Evolutionary conservation across 257 asterid species (phyloP).

Genomic region (Lycium ferocissimum): DNA sequence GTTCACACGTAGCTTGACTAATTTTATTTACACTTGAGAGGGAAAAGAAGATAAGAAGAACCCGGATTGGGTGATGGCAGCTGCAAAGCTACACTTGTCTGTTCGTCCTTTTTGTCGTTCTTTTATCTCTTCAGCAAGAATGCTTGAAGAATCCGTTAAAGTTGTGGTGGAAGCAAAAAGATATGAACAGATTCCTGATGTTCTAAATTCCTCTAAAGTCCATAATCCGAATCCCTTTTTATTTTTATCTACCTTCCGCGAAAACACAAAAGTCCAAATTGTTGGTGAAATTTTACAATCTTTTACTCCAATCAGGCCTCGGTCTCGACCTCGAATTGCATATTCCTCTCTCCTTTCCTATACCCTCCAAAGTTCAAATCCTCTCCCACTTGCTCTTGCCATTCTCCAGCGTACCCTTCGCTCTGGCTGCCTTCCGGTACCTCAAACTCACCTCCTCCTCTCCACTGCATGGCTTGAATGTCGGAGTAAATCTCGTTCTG

Average conservation of each 20-base stretch:
- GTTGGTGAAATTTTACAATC: constrained; percentile 68
- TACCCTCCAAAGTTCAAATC: constrained; percentile 57
- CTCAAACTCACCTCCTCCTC: constrained; percentile 67
- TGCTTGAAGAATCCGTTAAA: constrained; percentile 55
- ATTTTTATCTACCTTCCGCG: constrained; percentile 57
- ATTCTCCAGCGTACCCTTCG: constrained; percentile 73
- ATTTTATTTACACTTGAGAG: background rate
- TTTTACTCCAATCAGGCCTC: constrained; percentile 68
- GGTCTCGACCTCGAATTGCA: constrained; percentile 50
- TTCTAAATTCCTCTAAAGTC: constrained; percentile 47
- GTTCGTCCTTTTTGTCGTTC: constrained; percentile 24
- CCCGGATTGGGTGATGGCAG: constrained; percentile 16
- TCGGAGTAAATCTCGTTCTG: constrained; percentile 41
- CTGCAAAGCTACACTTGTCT: constrained; percentile 27
- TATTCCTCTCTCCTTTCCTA: constrained; percentile 70
- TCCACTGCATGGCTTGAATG: constrained; percentile 66
- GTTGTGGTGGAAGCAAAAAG: constrained; percentile 60
- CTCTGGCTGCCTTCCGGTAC: constrained; percentile 73
- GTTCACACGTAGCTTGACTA: background rate
- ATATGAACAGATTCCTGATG: constrained; percentile 62
- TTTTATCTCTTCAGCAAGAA: constrained; percentile 36
- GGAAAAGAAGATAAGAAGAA: background rate
- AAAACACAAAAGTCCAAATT: constrained; percentile 41
- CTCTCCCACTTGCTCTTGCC: constrained; percentile 71
- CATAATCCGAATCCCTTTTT: constrained; percentile 67